A percentile compares a stretch with the other conserved stretches of the same genome.
Evolutionary conservation across 202 grass and related monocot genomes (phyloP).

Genomic region (Sporobolus alterniflorus): DNA sequence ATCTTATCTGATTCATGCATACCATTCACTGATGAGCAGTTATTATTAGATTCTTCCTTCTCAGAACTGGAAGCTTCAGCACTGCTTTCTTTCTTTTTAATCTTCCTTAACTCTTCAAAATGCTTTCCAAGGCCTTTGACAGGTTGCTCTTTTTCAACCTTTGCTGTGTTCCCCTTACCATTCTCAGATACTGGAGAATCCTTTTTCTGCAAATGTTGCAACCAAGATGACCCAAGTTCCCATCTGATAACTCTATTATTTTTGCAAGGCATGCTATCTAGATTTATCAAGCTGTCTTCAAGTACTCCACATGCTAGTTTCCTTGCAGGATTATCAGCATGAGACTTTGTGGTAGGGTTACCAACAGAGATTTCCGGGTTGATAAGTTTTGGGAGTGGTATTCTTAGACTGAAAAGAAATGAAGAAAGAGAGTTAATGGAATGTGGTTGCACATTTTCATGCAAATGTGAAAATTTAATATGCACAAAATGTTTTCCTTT

Average conservation of each 20-base stretch:
- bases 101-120: conserved; percentile 86
- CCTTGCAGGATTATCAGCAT: conserved; percentile 48
- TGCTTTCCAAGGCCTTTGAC: conserved; percentile 94
- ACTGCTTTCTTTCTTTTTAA: conserved; percentile 76
- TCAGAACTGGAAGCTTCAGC: conserved; percentile 40
- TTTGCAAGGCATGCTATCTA: conserved; percentile 49
- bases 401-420: conserved; percentile 75
- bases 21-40: conserved; percentile 31
- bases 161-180: conserved; percentile 33
- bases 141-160: conserved; percentile 57
- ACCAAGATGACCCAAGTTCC: conserved; percentile 92
- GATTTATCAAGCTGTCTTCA: conserved; percentile 68
- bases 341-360: conserved; percentile 45
- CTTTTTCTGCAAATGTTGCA: conserved; percentile 91
- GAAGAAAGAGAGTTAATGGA: conserved; percentile 24
- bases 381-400: conserved; percentile 53
- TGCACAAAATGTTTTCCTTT: background rate
- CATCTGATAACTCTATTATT: conserved; percentile 74
- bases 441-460: background rate
- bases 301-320: conserved; percentile 70
- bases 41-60: conserved; percentile 66
- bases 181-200: conserved; percentile 53
- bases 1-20: conserved; percentile 37
- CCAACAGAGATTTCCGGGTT: conserved; percentile 38
- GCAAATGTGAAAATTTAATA: conserved; percentile 21